Conservation (phyloP, 2,329 filamentous ascomycete genomes). For the Trichoderma koningii region DNA sequence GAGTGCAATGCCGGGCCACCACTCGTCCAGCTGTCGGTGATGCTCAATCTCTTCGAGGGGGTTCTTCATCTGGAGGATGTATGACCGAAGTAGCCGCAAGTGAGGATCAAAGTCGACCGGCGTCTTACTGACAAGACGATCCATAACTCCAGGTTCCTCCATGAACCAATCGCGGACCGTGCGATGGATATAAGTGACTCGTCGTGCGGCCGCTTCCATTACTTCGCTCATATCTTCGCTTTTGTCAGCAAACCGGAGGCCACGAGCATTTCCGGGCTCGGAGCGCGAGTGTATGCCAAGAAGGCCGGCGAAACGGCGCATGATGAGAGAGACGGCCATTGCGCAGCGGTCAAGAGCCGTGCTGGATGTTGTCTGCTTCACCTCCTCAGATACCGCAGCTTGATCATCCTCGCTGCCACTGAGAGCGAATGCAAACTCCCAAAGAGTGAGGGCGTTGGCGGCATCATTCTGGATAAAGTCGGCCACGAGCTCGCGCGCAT, state of each 20-base stretch:
- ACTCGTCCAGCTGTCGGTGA: constrained; percentile 44
- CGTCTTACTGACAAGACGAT: constrained; percentile 24
- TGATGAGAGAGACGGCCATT: constrained; percentile 27
- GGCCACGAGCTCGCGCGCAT: constrained; percentile 38
- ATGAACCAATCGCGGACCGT: constrained; percentile 42
- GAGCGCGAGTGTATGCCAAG: constrained; percentile 33
- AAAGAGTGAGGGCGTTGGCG: constrained; percentile 37
- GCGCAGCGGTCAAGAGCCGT: constrained; percentile 31
- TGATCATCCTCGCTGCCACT: constrained; percentile 30
- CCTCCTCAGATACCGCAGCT: constrained; percentile 26
- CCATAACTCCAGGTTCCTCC: constrained; percentile 31
- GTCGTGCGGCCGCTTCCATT: constrained; percentile 25
- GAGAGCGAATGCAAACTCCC: constrained; percentile 41
- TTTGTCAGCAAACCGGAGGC: constrained; percentile 25
- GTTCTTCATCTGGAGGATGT: constrained; percentile 40
- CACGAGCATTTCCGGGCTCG: constrained; percentile 28
- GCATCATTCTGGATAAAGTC: constrained; percentile 40
- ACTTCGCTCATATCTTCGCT: constrained; percentile 9
- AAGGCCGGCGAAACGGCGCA: constrained; percentile 34
- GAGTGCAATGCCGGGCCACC: constrained; percentile 43
- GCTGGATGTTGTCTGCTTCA: constrained; percentile 32
- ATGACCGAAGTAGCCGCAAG: constrained; percentile 39
- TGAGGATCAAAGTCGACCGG: constrained; percentile 36
- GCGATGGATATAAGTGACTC: constrained; percentile 40
- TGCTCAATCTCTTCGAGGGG: constrained; percentile 41